phyloP scores from a whole-genome alignment of 2,329 filamentous ascomycete genomes.

The Phyllosticta citrichinensis region DNA sequence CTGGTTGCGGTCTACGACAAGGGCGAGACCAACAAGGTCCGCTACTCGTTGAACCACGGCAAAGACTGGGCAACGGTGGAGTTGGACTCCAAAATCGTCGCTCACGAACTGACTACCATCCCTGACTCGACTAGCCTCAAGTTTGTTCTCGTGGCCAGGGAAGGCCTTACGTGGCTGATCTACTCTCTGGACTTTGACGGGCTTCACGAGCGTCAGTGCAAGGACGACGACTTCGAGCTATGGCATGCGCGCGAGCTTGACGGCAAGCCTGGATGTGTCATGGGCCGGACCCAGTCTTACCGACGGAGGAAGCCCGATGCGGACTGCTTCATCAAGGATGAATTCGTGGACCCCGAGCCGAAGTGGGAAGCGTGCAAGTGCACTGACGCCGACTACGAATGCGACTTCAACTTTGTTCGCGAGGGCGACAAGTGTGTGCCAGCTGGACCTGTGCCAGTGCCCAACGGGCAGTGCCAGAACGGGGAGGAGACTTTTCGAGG shows the following conservation, averaged over 20 bases:
- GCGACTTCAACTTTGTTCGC: slow-evolving; percentile 81
- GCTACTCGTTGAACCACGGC: slow-evolving; percentile 85
- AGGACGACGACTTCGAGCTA: slow-evolving; percentile 66
- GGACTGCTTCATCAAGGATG: slow-evolving; percentile 78
- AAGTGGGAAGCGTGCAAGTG: slow-evolving; percentile 71
- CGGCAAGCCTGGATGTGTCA: slow-evolving; percentile 75
- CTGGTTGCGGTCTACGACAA: slow-evolving; percentile 71
- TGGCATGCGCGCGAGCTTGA: slow-evolving; percentile 83
- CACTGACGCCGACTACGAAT: slow-evolving; percentile 80
- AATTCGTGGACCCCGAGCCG: slow-evolving; percentile 69
- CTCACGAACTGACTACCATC: slow-evolving; percentile 71
- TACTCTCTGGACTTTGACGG: slow-evolving; percentile 76
- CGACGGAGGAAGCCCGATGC: slow-evolving; percentile 74
- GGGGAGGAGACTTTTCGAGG: slow-evolving; percentile 67
- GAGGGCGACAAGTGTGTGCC: slow-evolving; percentile 59
- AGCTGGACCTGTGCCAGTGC: slow-evolving; percentile 51
- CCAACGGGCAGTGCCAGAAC: slow-evolving; percentile 64
- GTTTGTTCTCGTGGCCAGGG: slow-evolving; percentile 63
- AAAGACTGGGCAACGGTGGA: slow-evolving; percentile 67
- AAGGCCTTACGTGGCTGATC: slow-evolving; percentile 50
- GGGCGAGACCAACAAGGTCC: slow-evolving; percentile 49
- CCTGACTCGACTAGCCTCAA: slow-evolving; percentile 89
- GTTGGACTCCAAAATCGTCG: slow-evolving; percentile 60
- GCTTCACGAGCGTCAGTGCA: slow-evolving; percentile 71
- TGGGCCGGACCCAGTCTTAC: slow-evolving; percentile 91